These are phyloP conservation scores for Auxenochlorella protothecoides DNA, from an alignment of 139 green algal genomes.

Conservation along the genomic window DNA sequence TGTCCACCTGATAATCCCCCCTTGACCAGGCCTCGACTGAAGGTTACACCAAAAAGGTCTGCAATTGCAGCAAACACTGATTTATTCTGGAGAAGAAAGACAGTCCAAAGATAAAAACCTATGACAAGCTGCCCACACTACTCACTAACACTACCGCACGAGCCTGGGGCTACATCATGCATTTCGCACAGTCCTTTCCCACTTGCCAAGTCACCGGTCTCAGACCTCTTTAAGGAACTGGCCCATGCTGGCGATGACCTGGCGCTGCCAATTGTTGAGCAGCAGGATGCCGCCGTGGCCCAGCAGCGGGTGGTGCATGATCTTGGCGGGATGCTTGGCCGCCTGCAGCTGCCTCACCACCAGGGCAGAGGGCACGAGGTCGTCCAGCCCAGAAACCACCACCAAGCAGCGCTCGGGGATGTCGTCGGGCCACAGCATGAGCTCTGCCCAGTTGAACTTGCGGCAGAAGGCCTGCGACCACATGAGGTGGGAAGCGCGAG, in stretches of 20 bases:
- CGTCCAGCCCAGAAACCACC: conserved; percentile 25
- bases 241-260: conserved; percentile 16
- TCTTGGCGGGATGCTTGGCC: conserved; percentile 8
- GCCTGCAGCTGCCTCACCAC: conserved; percentile 27
- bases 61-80: no score
- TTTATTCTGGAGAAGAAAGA: no score
- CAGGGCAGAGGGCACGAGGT: conserved; percentile 32
- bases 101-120: no score
- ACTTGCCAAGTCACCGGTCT: not conserved
- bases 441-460: conserved; percentile 33
- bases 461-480: conserved; percentile 41
- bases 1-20: no score
- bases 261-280: conserved; percentile 12
- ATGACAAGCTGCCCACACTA: no score
- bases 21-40: no score
- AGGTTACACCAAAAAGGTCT: no score
- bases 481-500: no score
- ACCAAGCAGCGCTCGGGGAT: conserved; percentile 27
- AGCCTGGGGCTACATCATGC: no score
- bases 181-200: no score
- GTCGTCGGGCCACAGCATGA: conserved; percentile 48
- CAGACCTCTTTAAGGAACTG: conserved; percentile 4
- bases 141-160: no score
- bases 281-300: conserved; percentile 41
- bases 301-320: conserved; percentile 31